Base-by-base conservation (phyloP, 345 rosid genomes). In the Aethionema arabicum region DNA sequence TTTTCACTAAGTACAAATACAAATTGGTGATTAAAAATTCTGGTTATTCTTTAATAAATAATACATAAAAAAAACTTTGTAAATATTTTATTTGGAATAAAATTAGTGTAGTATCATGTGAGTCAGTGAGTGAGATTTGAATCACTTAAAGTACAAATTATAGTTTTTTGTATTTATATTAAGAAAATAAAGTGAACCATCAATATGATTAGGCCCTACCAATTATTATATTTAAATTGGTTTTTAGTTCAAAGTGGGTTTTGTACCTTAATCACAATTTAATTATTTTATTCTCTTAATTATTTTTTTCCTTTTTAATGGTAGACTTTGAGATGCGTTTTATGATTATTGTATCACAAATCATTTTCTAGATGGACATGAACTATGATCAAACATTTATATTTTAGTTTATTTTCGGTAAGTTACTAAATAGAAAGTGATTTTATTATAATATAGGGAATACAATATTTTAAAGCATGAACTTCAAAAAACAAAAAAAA, bases 161-260 rank as follows among this genome's bases (percentile, higher is more conserved):
- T 30, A 52, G 59, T 43, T 37, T 37, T 37, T 68, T 68, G 67
- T 52, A 59, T 59, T 38, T 68, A 52, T 59, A 52, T 58, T 51
- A 68, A 59, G 48, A 49, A 41, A 58, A 11, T 59, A 56, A 68
- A 52, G 66, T 31, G 60, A 52, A 48, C 32, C 61, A 52, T 60
- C 66, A 52, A 44, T 68, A 40, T 44, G 54, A 68, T 36, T 68
- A 8, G 47, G 27, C 40, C 72, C 66, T 51, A 68, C 60, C 53
- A 42, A 37, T 52, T 41, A 42, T 67, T 5, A 59, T 41, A 51
- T 51, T 1, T 21, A 50, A 42, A 43, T 59, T 52, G 39, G 16
- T 59, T 50, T 59, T 50, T 52, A 33, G 52, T 55, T 46, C 4
- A 45, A 29, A 46, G 29, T 33, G n/a, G 32, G 33, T 29, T 35